Evolutionary conservation across 208 protist species (phyloP), one percentile per base, ranked within the genome.

Genomic region (Leishmania martiniquensis): DNA sequence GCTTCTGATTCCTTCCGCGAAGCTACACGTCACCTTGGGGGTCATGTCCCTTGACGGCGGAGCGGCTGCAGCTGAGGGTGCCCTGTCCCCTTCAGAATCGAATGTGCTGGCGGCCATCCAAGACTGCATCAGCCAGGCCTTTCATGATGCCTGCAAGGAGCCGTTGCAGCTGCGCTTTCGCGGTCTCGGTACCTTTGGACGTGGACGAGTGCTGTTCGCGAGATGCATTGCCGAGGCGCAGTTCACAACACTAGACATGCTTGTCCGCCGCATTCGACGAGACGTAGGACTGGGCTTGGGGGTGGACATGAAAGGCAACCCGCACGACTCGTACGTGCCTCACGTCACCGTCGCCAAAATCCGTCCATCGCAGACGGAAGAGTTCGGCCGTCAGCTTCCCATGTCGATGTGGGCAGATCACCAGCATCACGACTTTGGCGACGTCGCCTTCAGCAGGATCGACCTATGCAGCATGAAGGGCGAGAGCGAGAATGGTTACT

Each of bases 291-390:
- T 82, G 1, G 85, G 82, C 4, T 77, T 95, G 12, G 82, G 86
- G 15, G 85, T 97, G 13, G 92, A 96, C 73, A 74, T 97, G 66
- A 95, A 96, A 81, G 94, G 94, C 59, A 97, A 97, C 76, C 91
- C 92, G 71, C 88, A 95, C 76, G 94, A 97, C 72, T 90, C 86
- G n/a, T 97, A 94, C 82, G 92, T 97, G 78, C 94, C 94, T 34
- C 94, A 97, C 83, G 68, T 97, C 2, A 97, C 94, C 20, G 76
- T 97, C 44, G 92, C 91, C 29, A 97, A 97, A 73, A 93, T 97
- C 67, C 86, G 91, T 13, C 83, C 88, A 2, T 73, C 69, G 65
- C 89, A 94, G 67, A 71, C 29, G 52, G 62, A 71, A 0, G 63
- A 86, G 67, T 93, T 94, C 80, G 91, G 92, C 15, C 75, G 44